Base-by-base conservation (phyloP, 2,329 filamentous ascomycete species). In the Pezicula rhizophila region DNA sequence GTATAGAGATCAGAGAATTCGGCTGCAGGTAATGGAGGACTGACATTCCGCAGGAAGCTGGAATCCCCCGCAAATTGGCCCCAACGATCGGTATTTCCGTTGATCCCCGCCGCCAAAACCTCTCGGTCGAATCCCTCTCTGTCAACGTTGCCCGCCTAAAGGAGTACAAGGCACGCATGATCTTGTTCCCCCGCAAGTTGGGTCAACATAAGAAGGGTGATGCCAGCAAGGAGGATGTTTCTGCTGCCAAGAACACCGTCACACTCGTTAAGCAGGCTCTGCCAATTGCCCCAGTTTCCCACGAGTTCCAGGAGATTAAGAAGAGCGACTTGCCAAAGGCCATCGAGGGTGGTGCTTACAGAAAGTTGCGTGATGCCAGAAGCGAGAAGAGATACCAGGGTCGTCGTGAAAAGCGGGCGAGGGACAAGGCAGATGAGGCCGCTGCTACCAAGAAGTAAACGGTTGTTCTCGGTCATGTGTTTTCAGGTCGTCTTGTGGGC, bases 121-220 rank as follows among this genome's bases (percentile, higher is more conserved):
- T 95, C 69, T 93, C 86, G 69, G 89, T 95, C 79, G 93, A 97
- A 83, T 87, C 87, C 61, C 85, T 97, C 66, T 81, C 89, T 73
- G 80, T 81, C 80, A 99, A 99, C 78, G 92, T 99, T 66, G 87
- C 87, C 74, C 93, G 93, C 70, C 89, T 99, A 70, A 91, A 96
- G 84, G 89, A 89, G 72, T 99, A 96, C 90, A 88, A 87, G 79
- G 83, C 86, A 70, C 89, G 90, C 70, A 79, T 99, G 69, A 96
- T 99, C 73, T 83, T 99, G 71, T 96, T 99, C 82, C 93, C 93
- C 71, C 89, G 90, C 81, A 90, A 89, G 77, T 83, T 83, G 71
- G 91, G 91, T 77, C 84, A 93, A 77, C 82, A 85, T 77, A 96
- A 96, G 89, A 86, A 87, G 72, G 88, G 88, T 73, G 89, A 96